Evolutionary conservation across 768 basidiomycete genomes (phyloP), one percentile per base, ranked within the genome.

Genomic region (Tulasnella sp.): DNA sequence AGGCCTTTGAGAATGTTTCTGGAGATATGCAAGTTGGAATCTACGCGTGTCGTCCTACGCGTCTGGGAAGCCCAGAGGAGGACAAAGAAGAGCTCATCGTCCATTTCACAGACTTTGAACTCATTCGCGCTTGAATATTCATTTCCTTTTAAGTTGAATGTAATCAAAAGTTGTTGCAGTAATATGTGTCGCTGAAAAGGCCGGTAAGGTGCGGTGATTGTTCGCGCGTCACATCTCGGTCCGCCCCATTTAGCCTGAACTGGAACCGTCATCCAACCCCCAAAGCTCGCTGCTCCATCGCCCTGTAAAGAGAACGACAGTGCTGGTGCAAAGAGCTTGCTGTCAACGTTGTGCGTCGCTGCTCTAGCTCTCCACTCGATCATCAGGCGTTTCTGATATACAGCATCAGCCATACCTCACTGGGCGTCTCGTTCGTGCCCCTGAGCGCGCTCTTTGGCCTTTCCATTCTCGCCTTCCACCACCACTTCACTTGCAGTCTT

Each of bases 1-100:
- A 74, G 72, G 42, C 52, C 42, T 74, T 74, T 74, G 72, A 74
- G 34, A 58, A 58, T 54, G 45, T 31, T 22, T 37, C 74, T 17
- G 37, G 15, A 17, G 74, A 34, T 40, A 15, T 81, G 11, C 70
- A 74, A 19, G 79, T 82, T 19, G 79, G 81, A 14, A 75, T 78
- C 11, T 81, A 81, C 72, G 80, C 78, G 5, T 81, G 81, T 37
- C 77, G 81, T 25, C 81, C 80, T 11, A 80, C 80, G 9, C 74
- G 31, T n/a, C 54, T 25, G 19, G 67, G 49, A 9, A 74, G 29
- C 34, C 39, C 31, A 19, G 77, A 76, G 25, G 75, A 64, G 2
- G 79, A 77, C 42, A 70, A 58, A 11, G 79, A 79, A 15, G 67
- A 75, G 52, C 71, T 81, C 34, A 69, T 31, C 15, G 80, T 80